Conservation (phyloP, 2,329 filamentous ascomycete genomes). For the Ilyonectria destructans region DNA sequence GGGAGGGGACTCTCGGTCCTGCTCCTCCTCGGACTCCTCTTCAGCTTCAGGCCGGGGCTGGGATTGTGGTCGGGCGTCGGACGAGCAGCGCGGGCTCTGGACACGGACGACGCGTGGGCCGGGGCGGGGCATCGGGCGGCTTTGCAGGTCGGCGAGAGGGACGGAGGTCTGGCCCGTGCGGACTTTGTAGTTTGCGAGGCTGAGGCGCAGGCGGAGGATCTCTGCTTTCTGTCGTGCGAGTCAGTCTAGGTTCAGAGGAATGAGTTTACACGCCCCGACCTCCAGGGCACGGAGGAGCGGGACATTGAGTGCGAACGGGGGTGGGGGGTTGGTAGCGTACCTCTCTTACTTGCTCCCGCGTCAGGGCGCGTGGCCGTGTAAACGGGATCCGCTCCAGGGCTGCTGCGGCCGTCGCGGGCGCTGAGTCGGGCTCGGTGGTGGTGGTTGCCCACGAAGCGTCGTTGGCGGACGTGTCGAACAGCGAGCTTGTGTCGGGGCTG, state of each 20-base stretch:
- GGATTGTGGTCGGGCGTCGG: conserved; percentile 22
- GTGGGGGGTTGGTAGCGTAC: conserved; percentile 52
- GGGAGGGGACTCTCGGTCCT: conserved; percentile 26
- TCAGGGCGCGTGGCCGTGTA: conserved; percentile 54
- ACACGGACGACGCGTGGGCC: conserved; percentile 44
- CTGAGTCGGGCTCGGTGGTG: conserved; percentile 65
- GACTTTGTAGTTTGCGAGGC: conserved; percentile 83
- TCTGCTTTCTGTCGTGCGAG: conserved; percentile 69
- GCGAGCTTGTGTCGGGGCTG: conserved; percentile 63
- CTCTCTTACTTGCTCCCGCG: conserved; percentile 69
- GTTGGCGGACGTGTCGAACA: conserved; percentile 66
- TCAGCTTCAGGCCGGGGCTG: conserved; percentile 45
- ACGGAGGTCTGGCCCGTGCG: conserved; percentile 80
- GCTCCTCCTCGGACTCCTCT: conserved; percentile 34
- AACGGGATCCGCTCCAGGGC: conserved; percentile 27
- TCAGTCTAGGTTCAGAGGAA: conserved; percentile 16
- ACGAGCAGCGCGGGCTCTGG: conserved; percentile 41
- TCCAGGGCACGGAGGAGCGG: neutral
- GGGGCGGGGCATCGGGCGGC: conserved; percentile 49
- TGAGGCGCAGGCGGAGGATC: conserved; percentile 77
- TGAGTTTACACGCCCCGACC: neutral
- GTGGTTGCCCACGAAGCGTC: conserved; percentile 66
- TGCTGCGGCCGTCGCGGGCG: conserved; percentile 27
- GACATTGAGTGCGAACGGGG: conserved; percentile 7
- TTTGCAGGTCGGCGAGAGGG: conserved; percentile 74